These are phyloP conservation scores for Aspergillus taichungensis DNA, from an alignment of 495 filamentous ascomycete species.

Conservation along the genomic window DNA sequence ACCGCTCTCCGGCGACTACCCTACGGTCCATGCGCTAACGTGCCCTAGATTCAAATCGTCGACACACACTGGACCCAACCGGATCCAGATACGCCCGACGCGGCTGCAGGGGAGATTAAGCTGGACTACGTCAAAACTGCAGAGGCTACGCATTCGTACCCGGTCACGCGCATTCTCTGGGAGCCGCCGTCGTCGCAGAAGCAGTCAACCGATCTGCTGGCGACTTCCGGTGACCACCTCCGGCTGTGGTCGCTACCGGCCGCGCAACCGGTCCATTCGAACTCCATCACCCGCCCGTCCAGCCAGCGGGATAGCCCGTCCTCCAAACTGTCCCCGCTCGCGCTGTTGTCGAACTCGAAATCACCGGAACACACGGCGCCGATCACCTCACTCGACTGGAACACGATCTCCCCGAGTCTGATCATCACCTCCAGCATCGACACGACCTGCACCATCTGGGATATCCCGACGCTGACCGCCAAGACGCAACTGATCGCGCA, in stretches of 20 bases:
- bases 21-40: constrained; percentile 10
- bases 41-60: constrained; percentile 84
- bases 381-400: constrained; percentile 95
- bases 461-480: constrained; percentile 93
- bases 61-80: constrained; percentile 72
- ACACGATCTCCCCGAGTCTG: constrained; percentile 85
- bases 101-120: constrained; percentile 60
- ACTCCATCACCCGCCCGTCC: constrained; percentile 63
- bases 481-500: constrained; percentile 98
- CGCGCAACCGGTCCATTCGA: constrained; percentile 44
- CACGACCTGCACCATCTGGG: constrained; percentile 99
- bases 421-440: constrained; percentile 99
- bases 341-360: constrained; percentile 92
- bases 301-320: constrained; percentile 55
- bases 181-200: constrained; percentile 97
- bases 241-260: constrained; percentile 85
- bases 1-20: background rate
- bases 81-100: constrained; percentile 51
- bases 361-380: constrained; percentile 96
- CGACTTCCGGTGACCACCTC: constrained; percentile 94
- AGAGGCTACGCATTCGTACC: constrained; percentile 96
- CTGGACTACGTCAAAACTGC: constrained; percentile 93
- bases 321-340: constrained; percentile 87
- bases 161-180: constrained; percentile 93
- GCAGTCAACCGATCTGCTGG: constrained; percentile 89